A percentile compares a stretch with the other conserved stretches of the same genome.
Evolutionary conservation across 164 flowering plant species (phyloP).

Genomic region (Platanus orientalis): DNA sequence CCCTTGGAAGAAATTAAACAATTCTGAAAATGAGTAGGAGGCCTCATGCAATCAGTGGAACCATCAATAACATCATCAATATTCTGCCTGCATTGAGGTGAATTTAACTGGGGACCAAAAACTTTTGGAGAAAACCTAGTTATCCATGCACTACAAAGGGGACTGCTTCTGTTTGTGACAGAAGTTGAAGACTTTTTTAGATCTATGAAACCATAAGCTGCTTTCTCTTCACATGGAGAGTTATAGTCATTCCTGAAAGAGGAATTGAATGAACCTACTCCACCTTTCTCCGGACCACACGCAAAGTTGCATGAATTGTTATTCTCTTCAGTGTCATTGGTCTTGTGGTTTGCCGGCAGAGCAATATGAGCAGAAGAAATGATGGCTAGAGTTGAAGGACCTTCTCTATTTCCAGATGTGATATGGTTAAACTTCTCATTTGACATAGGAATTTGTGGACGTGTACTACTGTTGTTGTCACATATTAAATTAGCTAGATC

Average conservation of each 20-base stretch:
- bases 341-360: slow-evolving; percentile 15
- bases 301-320: slow-evolving; percentile 19
- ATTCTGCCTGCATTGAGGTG: slow-evolving; percentile 16
- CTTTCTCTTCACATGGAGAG: slow-evolving; percentile 29
- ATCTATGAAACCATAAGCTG: slow-evolving; percentile 3
- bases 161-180: slow-evolving; percentile 17
- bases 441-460: slow-evolving; percentile 13
- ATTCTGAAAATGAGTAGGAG: slow-evolving; percentile 19
- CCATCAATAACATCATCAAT: slow-evolving; percentile 8
- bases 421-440: slow-evolving; percentile 21
- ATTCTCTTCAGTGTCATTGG: slow-evolving; percentile 14
- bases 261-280: slow-evolving; percentile 20
- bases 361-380: slow-evolving; percentile 12
- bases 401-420: slow-evolving; percentile 14
- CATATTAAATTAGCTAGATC: slow-evolving; percentile 16
- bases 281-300: slow-evolving; percentile 13
- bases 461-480: slow-evolving; percentile 23
- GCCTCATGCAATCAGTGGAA: slow-evolving; percentile 13
- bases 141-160: slow-evolving; percentile 56
- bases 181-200: slow-evolving; percentile 14
- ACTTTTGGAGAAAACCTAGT: slow-evolving; percentile 49
- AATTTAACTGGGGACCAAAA: slow-evolving; percentile 17
- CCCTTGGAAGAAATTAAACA: slow-evolving; percentile 14
- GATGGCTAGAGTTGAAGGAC: slow-evolving; percentile 12
- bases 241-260: slow-evolving; percentile 26